Base-by-base conservation (phyloP, 202 grass and related monocot genomes). In the Carex sylvatica region DNA sequence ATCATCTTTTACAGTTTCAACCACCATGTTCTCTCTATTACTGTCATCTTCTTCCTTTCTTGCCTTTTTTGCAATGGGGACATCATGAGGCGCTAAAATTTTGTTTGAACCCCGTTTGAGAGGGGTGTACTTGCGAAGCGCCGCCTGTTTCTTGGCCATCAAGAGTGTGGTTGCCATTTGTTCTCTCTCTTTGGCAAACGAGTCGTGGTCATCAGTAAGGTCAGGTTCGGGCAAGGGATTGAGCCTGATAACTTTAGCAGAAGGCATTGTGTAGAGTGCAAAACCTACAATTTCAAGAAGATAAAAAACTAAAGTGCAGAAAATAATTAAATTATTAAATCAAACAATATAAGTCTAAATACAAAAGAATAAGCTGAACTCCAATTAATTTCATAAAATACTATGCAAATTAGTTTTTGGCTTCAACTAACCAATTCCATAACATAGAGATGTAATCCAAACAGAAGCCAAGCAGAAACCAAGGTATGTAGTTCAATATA, bases 171-270 rank as follows among this genome's bases (percentile, higher is more conserved):
- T 61, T 3, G 23, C 79, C 63, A 65, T 63, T 82, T 82, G 61
- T 68, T 82, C 79, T 46, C 79, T 63, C 63, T 68, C 79, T 67
- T 68, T 82, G 35, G 47, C 14, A 52, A 82, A 82, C 19, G 44
- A 31, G 19, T 82, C 79, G 10, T 31, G 40, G 24, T 24, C 40
- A 11, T 82, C 79, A 65, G 23, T 18, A 12, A 67, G 23, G 14
- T 56, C 49, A 11, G 72, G 49, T 75, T 75, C 49, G 9, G 24
- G 23, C 22, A 75, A 56, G 0, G 13, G 14, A 19, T 55, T 35
- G 26, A 76, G 1, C 72, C 51, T 51, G 19, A 51, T 56, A 76
- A 55, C 51, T 49, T 33, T 56, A 19, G 72, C 24, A 76, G 72
- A 26, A 76, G 51, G 51, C 3, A 28, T 28, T 28, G 28, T 28